A percentile compares a stretch with the other conserved stretches of the same genome.
Conservation (phyloP, 2,329 filamentous ascomycete species). For the Pseudofabraea citricarpa region DNA sequence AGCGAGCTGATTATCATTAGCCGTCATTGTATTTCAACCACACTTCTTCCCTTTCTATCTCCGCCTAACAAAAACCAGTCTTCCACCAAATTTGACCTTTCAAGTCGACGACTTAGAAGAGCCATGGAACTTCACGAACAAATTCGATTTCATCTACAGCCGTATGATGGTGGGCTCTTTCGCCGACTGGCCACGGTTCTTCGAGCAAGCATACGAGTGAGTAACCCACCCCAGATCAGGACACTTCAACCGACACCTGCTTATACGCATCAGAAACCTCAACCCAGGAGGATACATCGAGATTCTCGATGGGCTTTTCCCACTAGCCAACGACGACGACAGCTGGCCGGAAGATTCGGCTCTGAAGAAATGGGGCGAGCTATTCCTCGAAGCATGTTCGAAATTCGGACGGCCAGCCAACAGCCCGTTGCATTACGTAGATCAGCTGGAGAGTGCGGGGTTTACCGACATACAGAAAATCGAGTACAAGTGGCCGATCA, state of each 20-base stretch:
- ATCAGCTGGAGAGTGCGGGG: conserved; percentile 22
- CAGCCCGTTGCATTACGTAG: conserved; percentile 11
- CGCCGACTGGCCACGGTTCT: conserved; percentile 15
- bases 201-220: conserved; percentile 6
- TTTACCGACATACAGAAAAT: conserved; percentile 22
- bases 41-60: too few species aligned
- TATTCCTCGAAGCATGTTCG: conserved; percentile 32
- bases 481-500: conserved; percentile 21
- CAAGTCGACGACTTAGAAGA: conserved; percentile 52
- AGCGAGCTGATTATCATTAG: background rate
- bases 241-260: background rate
- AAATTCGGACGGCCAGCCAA: conserved; percentile 22
- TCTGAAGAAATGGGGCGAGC: background rate
- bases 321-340: conserved; percentile 33
- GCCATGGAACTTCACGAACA: conserved; percentile 14
- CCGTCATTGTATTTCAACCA: background rate
- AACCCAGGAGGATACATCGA: conserved; percentile 42
- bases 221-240: background rate
- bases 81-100: conserved; percentile 57
- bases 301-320: conserved; percentile 34
- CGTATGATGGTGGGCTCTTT: conserved; percentile 17
- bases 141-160: conserved; percentile 23
- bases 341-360: conserved; percentile 11
- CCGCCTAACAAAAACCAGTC: conserved; percentile 11
- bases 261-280: conserved; percentile 19